A percentile compares a stretch with the other conserved stretches of the same genome.
Evolutionary conservation across 1,139 yeast genomes (phyloP).

Genomic region (Saccharomyces uvarum): DNA sequence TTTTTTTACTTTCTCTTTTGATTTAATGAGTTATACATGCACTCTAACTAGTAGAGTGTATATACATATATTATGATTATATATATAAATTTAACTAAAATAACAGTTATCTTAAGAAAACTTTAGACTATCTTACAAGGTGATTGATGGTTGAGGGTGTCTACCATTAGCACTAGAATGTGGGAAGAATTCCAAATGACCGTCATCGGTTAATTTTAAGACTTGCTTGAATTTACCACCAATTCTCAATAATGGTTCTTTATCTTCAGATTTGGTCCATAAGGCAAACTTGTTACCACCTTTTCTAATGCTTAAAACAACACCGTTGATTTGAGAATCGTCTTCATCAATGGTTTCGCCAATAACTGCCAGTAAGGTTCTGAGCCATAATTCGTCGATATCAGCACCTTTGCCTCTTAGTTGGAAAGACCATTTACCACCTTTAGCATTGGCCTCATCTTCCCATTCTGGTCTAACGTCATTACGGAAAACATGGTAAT

Average conservation of each 20-base stretch:
- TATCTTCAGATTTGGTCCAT: conserved; percentile 85
- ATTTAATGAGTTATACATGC: neutral
- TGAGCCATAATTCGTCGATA: conserved; percentile 88
- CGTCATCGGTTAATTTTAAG: conserved; percentile 29
- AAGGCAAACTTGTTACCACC: conserved; percentile 78
- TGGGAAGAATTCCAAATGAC: conserved; percentile 30
- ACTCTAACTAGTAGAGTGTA: neutral
- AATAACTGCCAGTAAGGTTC: conserved; percentile 81
- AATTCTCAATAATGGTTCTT: conserved; percentile 52
- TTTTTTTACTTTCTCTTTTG: neutral
- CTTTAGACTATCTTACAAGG: conserved; percentile 24
- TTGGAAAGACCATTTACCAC: conserved; percentile 91
- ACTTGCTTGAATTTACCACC: conserved; percentile 72
- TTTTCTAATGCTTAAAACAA: conserved; percentile 81
- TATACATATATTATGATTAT: conserved; percentile 4
- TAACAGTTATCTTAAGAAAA: conserved; percentile 1
- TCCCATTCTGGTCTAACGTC: conserved; percentile 99
- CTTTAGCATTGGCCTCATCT: conserved; percentile 75
- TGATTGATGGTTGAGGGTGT: conserved; percentile 31
- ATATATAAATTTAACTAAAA: conserved; percentile 4
- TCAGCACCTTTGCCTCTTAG: conserved; percentile 57
- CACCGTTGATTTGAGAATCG: conserved; percentile 84
- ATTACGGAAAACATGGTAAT: conserved; percentile 90
- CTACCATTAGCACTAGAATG: conserved; percentile 31
- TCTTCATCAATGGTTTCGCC: conserved; percentile 89